A percentile compares a stretch with the other conserved stretches of the same genome.
phyloP scores from a whole-genome alignment of 1,139 yeast species.

The Kodamaea anthophila region DNA sequence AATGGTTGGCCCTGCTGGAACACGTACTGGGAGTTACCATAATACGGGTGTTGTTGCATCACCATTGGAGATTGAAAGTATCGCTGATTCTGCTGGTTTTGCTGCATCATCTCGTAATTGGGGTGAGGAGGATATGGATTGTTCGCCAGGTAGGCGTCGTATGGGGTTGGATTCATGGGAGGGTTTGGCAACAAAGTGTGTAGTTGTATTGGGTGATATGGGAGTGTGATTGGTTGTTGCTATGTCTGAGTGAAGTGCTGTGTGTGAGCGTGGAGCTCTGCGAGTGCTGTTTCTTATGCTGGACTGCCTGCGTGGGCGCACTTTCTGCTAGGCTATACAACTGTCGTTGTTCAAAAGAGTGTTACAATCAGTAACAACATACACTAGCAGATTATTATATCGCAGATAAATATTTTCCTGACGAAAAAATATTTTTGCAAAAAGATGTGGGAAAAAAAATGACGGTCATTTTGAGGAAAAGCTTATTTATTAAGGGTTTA shows the following conservation, averaged over 20 bases:
- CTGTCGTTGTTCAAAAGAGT: too few relatives aligned
- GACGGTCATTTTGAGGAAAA: neutral
- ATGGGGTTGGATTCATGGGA: slow-evolving; percentile 9
- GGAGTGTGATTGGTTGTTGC: too few relatives aligned
- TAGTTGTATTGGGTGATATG: too few relatives aligned
- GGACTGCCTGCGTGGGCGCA: too few relatives aligned
- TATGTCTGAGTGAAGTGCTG: too few relatives aligned
- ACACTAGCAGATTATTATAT: slow-evolving; percentile 3
- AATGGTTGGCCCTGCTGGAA: slow-evolving; percentile 15
- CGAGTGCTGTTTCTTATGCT: too few relatives aligned
- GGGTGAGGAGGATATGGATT: slow-evolving; percentile 8
- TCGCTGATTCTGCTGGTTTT: slow-evolving; percentile 7
- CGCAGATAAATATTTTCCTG: slow-evolving; percentile 3
- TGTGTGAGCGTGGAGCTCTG: too few relatives aligned
- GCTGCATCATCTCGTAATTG: slow-evolving; percentile 7
- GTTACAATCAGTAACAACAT: slow-evolving; percentile 1
- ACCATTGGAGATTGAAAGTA: slow-evolving; percentile 18
- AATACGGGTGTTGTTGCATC: slow-evolving; percentile 17
- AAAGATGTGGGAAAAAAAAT: slow-evolving; percentile 3
- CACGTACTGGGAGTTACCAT: slow-evolving; percentile 16
- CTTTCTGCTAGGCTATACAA: too few relatives aligned
- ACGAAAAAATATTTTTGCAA: slow-evolving; percentile 1
- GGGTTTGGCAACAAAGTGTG: slow-evolving; percentile 1
- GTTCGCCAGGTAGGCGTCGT: slow-evolving; percentile 7
- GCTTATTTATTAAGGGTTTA: slow-evolving; percentile 4